Conservation (phyloP, 805 yeast species). For the Wickerhamomyces xylosicus region DNA sequence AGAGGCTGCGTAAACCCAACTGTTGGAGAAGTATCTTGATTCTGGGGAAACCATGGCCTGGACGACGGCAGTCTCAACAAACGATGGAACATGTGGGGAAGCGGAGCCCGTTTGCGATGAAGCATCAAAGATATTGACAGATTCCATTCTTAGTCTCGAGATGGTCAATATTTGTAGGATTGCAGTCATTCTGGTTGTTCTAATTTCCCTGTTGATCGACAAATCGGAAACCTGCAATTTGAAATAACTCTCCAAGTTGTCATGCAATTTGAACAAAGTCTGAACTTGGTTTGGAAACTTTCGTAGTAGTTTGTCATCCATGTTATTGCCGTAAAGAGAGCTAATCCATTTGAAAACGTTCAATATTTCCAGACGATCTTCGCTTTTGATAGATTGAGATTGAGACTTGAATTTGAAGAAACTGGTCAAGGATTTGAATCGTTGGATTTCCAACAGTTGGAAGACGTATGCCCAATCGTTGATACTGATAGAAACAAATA, state of each 20-base stretch:
- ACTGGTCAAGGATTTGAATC: constrained; percentile 43
- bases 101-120: constrained; percentile 12
- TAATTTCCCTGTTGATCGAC: constrained; percentile 41
- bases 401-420: constrained; percentile 41
- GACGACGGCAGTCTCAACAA: constrained; percentile 69
- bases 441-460: constrained; percentile 63
- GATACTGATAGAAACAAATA: constrained; percentile 45
- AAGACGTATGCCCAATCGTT: constrained; percentile 75
- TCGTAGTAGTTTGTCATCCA: constrained; percentile 30
- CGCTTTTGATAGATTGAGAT: constrained; percentile 23
- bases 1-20: constrained; percentile 53
- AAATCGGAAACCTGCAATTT: constrained; percentile 55
- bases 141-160: constrained; percentile 56
- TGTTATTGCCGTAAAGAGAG: constrained; percentile 35
- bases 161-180: constrained; percentile 57
- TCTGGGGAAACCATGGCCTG: constrained; percentile 76
- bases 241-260: constrained; percentile 54
- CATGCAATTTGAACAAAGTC: constrained; percentile 55
- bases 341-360: constrained; percentile 67
- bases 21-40: constrained; percentile 52
- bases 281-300: constrained; percentile 63
- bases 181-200: constrained; percentile 62
- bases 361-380: constrained; percentile 49
- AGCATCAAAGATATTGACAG: constrained; percentile 31
- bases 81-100: constrained; percentile 62